These are phyloP conservation scores for Eimeria praecox DNA, from an alignment of 169 alveolate species.

Conservation along the genomic window DNA sequence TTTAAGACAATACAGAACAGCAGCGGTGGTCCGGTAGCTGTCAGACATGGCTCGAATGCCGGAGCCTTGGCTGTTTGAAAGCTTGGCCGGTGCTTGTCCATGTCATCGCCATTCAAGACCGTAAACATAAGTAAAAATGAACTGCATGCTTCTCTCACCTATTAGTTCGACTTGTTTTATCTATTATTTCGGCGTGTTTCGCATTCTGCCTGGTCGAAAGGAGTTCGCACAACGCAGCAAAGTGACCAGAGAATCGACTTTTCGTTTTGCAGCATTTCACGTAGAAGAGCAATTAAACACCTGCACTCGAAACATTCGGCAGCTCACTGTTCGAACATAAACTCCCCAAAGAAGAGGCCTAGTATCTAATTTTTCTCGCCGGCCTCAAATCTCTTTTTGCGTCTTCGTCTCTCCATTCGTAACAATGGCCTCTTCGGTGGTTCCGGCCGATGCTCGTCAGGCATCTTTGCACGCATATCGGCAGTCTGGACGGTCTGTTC, in stretches of 20 bases:
- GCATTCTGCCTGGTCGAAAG: not conserved
- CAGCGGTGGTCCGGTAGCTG: constrained; percentile 1
- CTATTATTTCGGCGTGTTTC: not conserved
- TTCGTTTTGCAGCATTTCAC: not conserved
- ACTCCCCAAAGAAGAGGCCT: not conserved
- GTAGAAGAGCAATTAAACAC: not conserved
- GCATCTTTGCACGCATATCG: not conserved
- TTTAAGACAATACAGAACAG: not conserved
- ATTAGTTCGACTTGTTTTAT: not conserved
- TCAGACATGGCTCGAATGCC: not conserved
- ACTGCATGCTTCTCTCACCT: not conserved
- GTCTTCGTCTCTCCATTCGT: not conserved
- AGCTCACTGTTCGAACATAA: not conserved
- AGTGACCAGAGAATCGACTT: not conserved
- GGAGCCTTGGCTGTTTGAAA: not conserved
- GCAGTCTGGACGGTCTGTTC: not conserved
- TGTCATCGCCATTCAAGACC: not conserved
- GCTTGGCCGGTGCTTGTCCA: not conserved
- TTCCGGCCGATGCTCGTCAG: not conserved
- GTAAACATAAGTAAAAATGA: not conserved
- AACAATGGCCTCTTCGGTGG: not conserved
- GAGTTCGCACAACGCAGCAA: not conserved
- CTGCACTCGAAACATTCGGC: not conserved
- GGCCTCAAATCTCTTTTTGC: not conserved
- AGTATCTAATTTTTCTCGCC: not conserved